These are phyloP conservation scores for Blastocystis sp. DNA, from an alignment of 352 stramenopile genomes.

Conservation along the genomic window DNA sequence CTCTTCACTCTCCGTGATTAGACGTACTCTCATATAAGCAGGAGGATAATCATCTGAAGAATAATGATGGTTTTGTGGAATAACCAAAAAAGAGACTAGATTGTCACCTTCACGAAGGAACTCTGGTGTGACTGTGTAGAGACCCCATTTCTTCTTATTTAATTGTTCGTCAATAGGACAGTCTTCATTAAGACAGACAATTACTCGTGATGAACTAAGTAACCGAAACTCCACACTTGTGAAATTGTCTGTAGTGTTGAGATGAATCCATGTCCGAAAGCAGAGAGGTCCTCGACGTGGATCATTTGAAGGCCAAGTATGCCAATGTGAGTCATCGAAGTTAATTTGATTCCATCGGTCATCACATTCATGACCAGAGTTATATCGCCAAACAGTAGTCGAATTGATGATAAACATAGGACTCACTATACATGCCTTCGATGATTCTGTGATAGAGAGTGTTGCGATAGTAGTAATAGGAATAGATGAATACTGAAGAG, in stretches of 20 bases:
- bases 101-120: neutral
- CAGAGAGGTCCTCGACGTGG: neutral
- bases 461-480: too few species aligned
- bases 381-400: neutral
- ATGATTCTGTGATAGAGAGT: too few species aligned
- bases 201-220: neutral
- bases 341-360: neutral
- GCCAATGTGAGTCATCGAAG: neutral
- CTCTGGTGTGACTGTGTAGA: neutral
- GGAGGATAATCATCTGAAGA: neutral
- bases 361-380: neutral
- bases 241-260: neutral
- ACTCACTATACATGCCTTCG: neutral
- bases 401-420: neutral
- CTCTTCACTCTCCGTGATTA: neutral
- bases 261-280: neutral
- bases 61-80: neutral
- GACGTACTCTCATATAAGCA: neutral
- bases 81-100: neutral
- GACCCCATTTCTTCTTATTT: neutral
- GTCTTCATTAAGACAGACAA: neutral
- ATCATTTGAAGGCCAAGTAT: neutral
- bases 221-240: slow-evolving; percentile 26
- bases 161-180: neutral
- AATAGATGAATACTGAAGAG: too few species aligned